Percentiles rank a stretch among this genome's conserved stretches.
These are phyloP conservation scores for Vigna angularis DNA, from an alignment of 306 rosid genomes.

Conservation along the genomic window DNA sequence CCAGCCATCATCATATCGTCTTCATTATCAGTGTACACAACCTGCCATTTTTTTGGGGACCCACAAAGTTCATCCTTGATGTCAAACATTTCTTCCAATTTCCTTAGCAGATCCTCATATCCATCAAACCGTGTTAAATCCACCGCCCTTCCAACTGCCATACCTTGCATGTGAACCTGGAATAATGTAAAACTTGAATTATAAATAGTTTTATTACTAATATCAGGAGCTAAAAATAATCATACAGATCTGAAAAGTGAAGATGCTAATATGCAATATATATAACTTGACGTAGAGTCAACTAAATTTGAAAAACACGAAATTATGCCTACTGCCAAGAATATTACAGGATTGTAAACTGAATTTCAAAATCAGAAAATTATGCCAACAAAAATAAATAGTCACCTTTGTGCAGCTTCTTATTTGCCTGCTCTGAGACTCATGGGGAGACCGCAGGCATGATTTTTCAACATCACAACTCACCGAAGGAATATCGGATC, in stretches of 20 bases:
- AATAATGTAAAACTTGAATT: conserved; percentile 25
- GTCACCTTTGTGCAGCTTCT: conserved; percentile 99
- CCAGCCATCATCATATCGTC: conserved; percentile 99
- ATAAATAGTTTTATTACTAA: conserved; percentile 35
- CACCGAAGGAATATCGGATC: conserved; percentile 79
- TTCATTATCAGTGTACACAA: conserved; percentile 95
- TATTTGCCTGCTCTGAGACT: conserved; percentile 86
- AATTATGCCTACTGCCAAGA: neutral
- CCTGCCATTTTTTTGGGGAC: conserved; percentile 79
- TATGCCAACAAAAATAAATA: conserved; percentile 13
- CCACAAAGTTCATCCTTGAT: conserved; percentile 86
- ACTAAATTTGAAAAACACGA: conserved; percentile 9
- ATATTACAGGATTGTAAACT: neutral
- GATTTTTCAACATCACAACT: conserved; percentile 96
- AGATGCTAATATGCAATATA: conserved; percentile 2
- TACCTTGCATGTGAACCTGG: conserved; percentile 99
- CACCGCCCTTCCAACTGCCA: conserved; percentile 98
- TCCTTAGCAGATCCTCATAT: conserved; percentile 78
- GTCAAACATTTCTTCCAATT: conserved; percentile 95
- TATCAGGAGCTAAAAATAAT: conserved; percentile 31
- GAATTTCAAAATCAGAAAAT: no score
- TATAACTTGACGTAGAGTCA: neutral
- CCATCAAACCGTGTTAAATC: conserved; percentile 82
- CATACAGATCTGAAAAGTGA: conserved; percentile 11
- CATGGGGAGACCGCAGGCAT: conserved; percentile 79